A percentile compares a stretch with the other conserved stretches of the same genome.
phyloP scores from a whole-genome alignment of 2,329 filamentous ascomycete species.

The Xylaria sp. region DNA sequence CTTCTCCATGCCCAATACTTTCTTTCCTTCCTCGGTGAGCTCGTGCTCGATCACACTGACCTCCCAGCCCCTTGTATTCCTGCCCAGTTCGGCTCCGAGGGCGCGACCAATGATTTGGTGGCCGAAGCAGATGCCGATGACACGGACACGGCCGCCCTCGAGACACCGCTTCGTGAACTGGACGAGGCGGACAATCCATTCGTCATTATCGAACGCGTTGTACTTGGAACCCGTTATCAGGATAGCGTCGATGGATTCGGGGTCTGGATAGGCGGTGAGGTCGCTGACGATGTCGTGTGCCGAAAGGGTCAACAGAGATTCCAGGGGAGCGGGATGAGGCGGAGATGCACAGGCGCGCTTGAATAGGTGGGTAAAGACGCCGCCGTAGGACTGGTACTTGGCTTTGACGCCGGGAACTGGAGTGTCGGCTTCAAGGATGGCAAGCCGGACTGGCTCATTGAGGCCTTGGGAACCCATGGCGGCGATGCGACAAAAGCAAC shows the following conservation, averaged over 20 bases:
- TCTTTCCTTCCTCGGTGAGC: constrained; percentile 75
- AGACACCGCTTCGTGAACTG: constrained; percentile 72
- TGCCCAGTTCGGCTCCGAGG: constrained; percentile 72
- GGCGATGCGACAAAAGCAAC: background rate
- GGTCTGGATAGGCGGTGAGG: constrained; percentile 73
- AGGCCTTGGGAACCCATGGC: constrained; percentile 48
- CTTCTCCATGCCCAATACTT: constrained; percentile 75
- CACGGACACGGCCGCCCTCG: constrained; percentile 69
- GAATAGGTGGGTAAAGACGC: constrained; percentile 73
- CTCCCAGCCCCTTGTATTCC: constrained; percentile 81
- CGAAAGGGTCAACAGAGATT: constrained; percentile 66
- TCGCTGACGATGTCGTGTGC: constrained; percentile 77
- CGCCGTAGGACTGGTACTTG: constrained; percentile 78
- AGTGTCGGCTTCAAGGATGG: constrained; percentile 88
- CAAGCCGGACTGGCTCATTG: constrained; percentile 74
- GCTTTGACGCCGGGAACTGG: constrained; percentile 72
- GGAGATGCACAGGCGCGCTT: constrained; percentile 62
- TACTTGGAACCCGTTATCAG: constrained; percentile 81
- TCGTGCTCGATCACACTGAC: constrained; percentile 76
- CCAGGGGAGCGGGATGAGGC: constrained; percentile 54
- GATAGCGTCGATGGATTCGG: constrained; percentile 82
- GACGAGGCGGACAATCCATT: constrained; percentile 81
- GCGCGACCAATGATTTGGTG: constrained; percentile 86
- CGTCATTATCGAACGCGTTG: constrained; percentile 77
- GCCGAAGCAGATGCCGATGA: constrained; percentile 88